Percentiles rank a stretch among this genome's conserved stretches.
Evolutionary conservation across 257 asterid species (phyloP).

Genomic region (Fraxinus cuspidata): DNA sequence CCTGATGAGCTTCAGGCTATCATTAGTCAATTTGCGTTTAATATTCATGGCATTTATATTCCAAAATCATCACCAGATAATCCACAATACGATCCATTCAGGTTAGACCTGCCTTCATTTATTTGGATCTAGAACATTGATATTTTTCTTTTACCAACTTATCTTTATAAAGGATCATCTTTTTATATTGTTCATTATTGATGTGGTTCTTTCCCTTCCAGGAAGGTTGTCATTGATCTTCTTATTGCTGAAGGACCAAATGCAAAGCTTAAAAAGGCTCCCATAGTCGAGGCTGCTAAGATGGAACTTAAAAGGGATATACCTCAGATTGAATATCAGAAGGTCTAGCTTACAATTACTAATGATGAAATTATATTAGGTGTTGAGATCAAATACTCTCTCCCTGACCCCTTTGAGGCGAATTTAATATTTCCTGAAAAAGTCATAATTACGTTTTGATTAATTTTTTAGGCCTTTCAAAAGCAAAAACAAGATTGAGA

Average conservation of each 20-base stretch:
- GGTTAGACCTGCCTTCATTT: constrained; percentile 44
- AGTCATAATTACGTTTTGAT: background rate
- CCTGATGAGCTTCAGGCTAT: constrained; percentile 67
- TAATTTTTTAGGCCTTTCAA: background rate
- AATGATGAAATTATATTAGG: background rate
- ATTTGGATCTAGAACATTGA: background rate
- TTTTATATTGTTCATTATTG: constrained; percentile 1
- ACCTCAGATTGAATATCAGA: constrained; percentile 41
- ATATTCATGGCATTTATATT: constrained; percentile 79
- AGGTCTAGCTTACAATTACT: constrained; percentile 14
- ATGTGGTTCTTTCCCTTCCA: constrained; percentile 33
- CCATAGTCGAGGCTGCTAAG: constrained; percentile 71
- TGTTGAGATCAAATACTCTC: constrained; percentile 2
- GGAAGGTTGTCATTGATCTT: constrained; percentile 75
- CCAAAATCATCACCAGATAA: constrained; percentile 72
- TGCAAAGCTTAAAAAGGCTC: constrained; percentile 76
- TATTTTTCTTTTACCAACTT: background rate
- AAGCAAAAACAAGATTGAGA: background rate
- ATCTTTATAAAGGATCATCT: background rate
- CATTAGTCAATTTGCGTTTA: constrained; percentile 58
- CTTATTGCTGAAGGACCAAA: constrained; percentile 65
- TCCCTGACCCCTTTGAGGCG: background rate
- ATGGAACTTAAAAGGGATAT: constrained; percentile 49
- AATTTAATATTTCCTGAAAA: background rate
- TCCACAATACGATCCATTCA: constrained; percentile 62